Conservation (phyloP, 2,329 filamentous ascomycete species). For the Monilinia polystroma region DNA sequence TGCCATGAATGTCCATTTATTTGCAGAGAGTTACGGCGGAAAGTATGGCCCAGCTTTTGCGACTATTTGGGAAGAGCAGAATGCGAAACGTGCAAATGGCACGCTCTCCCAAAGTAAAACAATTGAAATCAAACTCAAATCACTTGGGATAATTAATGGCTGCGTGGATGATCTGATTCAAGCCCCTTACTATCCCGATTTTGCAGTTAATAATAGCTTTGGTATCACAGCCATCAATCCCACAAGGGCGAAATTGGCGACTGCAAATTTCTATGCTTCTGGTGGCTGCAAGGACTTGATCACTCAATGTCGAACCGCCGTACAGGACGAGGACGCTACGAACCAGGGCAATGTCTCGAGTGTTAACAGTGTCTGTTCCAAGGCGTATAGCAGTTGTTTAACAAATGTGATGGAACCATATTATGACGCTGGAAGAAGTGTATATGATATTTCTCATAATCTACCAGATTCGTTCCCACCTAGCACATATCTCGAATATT, state of each 20-base stretch:
- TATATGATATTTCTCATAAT: constrained; percentile 42
- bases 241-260: constrained; percentile 48
- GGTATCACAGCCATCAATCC: constrained; percentile 57
- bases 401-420: constrained; percentile 41
- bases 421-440: constrained; percentile 39
- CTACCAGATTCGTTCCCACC: constrained; percentile 61
- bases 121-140: constrained; percentile 58
- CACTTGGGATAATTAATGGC: constrained; percentile 70
- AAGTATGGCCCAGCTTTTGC: constrained; percentile 68
- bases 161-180: constrained; percentile 66
- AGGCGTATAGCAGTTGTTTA: constrained; percentile 40
- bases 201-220: constrained; percentile 65
- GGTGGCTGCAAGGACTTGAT: constrained; percentile 57
- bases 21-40: constrained; percentile 69
- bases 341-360: constrained; percentile 43
- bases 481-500: constrained; percentile 59
- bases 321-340: constrained; percentile 43
- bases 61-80: constrained; percentile 59
- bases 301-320: constrained; percentile 50
- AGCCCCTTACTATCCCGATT: constrained; percentile 54
- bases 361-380: constrained; percentile 41
- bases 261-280: constrained; percentile 47
- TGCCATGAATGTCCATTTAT: constrained; percentile 59
- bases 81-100: constrained; percentile 53
- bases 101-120: constrained; percentile 50